Conservation (phyloP, 2,329 filamentous ascomycete genomes). For the Massarina eburnea region DNA sequence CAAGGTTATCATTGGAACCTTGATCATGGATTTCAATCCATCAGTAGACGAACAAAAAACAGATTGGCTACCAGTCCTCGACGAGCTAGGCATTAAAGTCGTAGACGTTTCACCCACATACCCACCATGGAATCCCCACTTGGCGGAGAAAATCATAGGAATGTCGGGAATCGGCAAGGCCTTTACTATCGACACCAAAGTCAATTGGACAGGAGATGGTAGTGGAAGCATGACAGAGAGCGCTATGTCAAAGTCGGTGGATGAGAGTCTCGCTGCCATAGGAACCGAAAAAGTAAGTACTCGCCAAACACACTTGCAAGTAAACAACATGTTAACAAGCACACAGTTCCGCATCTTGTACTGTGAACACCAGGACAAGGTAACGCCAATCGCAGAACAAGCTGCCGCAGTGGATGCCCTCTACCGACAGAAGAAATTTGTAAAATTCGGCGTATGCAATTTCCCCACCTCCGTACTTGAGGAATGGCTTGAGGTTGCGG, state of each 20-base stretch:
- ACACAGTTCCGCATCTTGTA: slow-evolving; percentile 11
- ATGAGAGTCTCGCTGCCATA: slow-evolving; percentile 24
- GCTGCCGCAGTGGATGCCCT: slow-evolving; percentile 7
- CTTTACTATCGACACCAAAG: slow-evolving; percentile 44
- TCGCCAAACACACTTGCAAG: not conserved
- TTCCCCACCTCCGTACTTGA: slow-evolving; percentile 4
- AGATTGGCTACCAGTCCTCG: slow-evolving; percentile 10
- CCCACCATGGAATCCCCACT: slow-evolving; percentile 9
- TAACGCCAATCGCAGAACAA: slow-evolving; percentile 10
- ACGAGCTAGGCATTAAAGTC: slow-evolving; percentile 24
- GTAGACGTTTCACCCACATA: slow-evolving; percentile 41
- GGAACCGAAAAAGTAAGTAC: slow-evolving; percentile 2
- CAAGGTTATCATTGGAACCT: not conserved
- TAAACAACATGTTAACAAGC: not conserved
- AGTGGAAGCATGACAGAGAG: slow-evolving; percentile 27
- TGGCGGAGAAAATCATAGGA: slow-evolving; percentile 42
- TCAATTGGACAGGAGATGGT: slow-evolving; percentile 34
- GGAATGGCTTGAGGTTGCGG: slow-evolving; percentile 6
- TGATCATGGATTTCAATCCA: not conserved
- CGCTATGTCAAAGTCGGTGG: slow-evolving; percentile 28
- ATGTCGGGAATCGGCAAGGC: slow-evolving; percentile 20
- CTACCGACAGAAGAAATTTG: slow-evolving; percentile 7
- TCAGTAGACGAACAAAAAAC: not conserved
- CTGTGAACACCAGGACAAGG: slow-evolving; percentile 10
- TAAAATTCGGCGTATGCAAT: slow-evolving; percentile 11